A percentile compares a stretch with the other conserved stretches of the same genome.
Conservation (phyloP, 371 early-diverging fungal genomes). For the Vavraia culicis region DNA sequence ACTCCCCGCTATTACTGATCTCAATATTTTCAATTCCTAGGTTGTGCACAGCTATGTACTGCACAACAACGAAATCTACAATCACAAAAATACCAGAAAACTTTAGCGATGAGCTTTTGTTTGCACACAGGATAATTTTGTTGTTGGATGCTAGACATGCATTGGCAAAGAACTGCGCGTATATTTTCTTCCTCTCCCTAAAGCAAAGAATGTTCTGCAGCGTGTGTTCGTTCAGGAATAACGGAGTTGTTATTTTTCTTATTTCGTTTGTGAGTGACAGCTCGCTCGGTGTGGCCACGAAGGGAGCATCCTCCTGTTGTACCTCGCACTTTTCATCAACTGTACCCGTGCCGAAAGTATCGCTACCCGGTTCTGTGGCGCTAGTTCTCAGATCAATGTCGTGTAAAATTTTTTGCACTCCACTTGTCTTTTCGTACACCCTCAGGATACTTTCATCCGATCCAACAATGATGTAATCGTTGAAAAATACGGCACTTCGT, state of each 20-base stretch:
- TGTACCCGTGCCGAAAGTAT: not conserved
- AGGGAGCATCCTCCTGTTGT: conserved; percentile 3
- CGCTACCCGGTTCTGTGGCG: too few relatives aligned
- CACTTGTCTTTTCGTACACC: conserved; percentile 16
- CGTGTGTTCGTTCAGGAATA: conserved; percentile 12
- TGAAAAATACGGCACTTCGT: conserved; percentile 14
- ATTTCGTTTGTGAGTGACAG: conserved; percentile 29
- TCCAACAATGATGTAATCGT: conserved; percentile 8
- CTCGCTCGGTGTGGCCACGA: conserved; percentile 23
- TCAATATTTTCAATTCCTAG: conserved; percentile 22
- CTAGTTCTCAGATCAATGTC: too few relatives aligned
- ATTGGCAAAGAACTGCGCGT: conserved; percentile 36
- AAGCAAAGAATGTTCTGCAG: conserved; percentile 17
- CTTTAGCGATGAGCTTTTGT: conserved; percentile 13
- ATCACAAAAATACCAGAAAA: conserved; percentile 32
- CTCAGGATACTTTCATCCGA: conserved; percentile 31
- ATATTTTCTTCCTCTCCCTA: conserved; percentile 29
- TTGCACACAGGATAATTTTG: conserved; percentile 23
- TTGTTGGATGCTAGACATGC: conserved; percentile 14
- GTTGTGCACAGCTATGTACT: conserved; percentile 26
- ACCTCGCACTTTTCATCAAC: not conserved
- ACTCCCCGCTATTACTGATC: conserved; percentile 15
- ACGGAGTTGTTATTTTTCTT: conserved; percentile 6
- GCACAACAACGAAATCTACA: conserved; percentile 6
- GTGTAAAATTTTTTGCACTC: too few relatives aligned